Conservation (phyloP, 768 basidiomycete genomes). For the Mycena latifolia region DNA sequence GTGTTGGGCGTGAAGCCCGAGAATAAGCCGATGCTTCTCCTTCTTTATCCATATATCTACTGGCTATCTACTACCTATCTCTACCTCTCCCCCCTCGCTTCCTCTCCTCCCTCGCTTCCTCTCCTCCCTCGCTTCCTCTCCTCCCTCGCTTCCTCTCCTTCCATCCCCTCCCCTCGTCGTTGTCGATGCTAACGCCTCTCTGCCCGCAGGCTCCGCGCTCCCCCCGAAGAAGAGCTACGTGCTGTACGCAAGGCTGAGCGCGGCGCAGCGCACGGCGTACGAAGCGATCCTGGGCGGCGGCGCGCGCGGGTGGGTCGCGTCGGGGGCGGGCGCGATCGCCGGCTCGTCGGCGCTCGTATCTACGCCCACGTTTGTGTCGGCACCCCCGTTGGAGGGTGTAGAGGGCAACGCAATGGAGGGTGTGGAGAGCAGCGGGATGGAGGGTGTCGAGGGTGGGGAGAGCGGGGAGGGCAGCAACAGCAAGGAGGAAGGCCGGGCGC, state of each 20-base stretch:
- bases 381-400: no score
- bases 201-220: constrained; percentile 60
- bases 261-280: constrained; percentile 87
- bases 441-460: no score
- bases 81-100: no score
- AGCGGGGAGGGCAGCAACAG: not conserved
- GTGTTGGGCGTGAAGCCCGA: no score
- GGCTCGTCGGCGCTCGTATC: constrained; percentile 39
- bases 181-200: not conserved
- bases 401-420: no score
- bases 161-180: not conserved
- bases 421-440: no score
- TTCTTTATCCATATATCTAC: no score
- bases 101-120: no score
- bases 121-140: not conserved
- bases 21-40: no score
- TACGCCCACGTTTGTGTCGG: not conserved
- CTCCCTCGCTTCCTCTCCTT: not conserved
- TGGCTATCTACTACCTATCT: no score
- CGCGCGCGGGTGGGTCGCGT: constrained; percentile 73
- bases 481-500: constrained; percentile 42
- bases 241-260: constrained; percentile 89
- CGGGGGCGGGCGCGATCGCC: constrained; percentile 44
- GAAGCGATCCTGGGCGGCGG: constrained; percentile 81
- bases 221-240: constrained; percentile 97